Base-by-base conservation (phyloP, 176 grass and related monocot genomes). In the Dendrocalamus sinicus region DNA sequence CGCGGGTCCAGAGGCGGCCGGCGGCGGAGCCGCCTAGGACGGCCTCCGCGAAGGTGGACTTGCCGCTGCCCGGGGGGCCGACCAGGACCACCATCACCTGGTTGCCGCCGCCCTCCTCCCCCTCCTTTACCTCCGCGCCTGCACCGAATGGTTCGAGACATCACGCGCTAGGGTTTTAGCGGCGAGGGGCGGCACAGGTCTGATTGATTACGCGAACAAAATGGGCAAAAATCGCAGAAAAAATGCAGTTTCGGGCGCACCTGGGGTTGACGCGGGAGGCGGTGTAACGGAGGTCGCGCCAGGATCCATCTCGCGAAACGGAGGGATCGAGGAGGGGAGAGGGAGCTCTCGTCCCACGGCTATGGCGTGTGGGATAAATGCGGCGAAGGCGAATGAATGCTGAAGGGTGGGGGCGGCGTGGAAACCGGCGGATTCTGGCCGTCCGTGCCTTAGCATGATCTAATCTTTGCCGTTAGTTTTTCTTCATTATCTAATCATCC, bases 21-120 rank as follows among this genome's bases (percentile, higher is more conserved):
- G 60, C 62, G 81, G 51, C 68, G 73, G 91, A 75, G 66, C 69
- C 77, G 10, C 26, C 58, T 28, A 87, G 28, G 17, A 97, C 76
- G 43, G 91, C 87, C 67, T 97, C 89, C 32, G 92, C 94, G 76
- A 97, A 97, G n/a, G 95, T 93, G 66, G 92, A 89, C 91, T 97
- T 97, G 78, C 93, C 95, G 80, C 95, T 92, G 19, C 95, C 95
- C 23, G 95, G 93, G 1, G 95, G 72, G 1, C 93, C 95, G 16
- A 97, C 80, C 23, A 97, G 81, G 61, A 97, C 80, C 65, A 90
- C 61, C 46, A 93, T 2, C 76, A 92, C 62, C 75, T 61, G 61
- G 69, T 91, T 87, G 7, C 60, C 30, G 41, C 23, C 51, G 60
- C 12, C 22, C 13, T 72, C 58, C 67, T 66, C 80, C 17, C 1